Percentiles rank a stretch among this genome's conserved stretches.
Evolutionary conservation across 2,329 filamentous ascomycete genomes (phyloP).

Genomic region (Curvularia sp.): DNA sequence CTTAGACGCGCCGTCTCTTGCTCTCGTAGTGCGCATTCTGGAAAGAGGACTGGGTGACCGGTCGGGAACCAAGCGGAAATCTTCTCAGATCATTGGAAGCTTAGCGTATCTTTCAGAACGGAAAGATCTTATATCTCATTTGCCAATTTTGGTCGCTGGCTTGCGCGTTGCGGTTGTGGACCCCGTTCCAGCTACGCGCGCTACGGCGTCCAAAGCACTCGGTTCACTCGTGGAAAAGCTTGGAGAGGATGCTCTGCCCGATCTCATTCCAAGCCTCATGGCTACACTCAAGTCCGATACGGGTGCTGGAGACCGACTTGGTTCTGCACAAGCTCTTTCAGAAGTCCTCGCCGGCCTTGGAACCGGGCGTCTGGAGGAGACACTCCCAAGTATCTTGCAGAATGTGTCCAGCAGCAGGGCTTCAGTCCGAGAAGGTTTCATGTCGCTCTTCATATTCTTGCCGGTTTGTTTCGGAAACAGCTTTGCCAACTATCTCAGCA

Average conservation of each 20-base stretch:
- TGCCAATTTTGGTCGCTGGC: conserved; percentile 90
- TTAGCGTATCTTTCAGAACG: conserved; percentile 95
- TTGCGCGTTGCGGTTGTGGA: conserved; percentile 90
- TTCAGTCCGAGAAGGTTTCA: conserved; percentile 94
- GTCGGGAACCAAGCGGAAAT: conserved; percentile 94
- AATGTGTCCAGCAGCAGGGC: conserved; percentile 92
- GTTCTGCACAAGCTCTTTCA: conserved; percentile 93
- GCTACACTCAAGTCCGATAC: conserved; percentile 96
- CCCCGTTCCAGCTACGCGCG: conserved; percentile 93
- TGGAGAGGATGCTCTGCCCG: conserved; percentile 93
- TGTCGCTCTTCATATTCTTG: conserved; percentile 99
- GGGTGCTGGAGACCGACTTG: conserved; percentile 92
- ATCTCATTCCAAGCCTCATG: conserved; percentile 98
- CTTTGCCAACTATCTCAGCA: conserved; percentile 93
- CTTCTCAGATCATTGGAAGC: conserved; percentile 96
- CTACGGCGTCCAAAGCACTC: conserved; percentile 92
- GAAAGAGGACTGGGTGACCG: conserved; percentile 90
- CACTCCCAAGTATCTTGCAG: conserved; percentile 91
- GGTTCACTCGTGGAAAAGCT: conserved; percentile 98
- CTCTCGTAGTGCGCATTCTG: conserved; percentile 91
- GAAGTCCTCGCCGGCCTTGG: conserved; percentile 96
- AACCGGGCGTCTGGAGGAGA: conserved; percentile 91
- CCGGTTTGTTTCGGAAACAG: conserved; percentile 99
- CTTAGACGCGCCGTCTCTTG: conserved; percentile 94
- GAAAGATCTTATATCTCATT: conserved; percentile 88